Evolutionary conservation across 805 yeast genomes (phyloP), one percentile per base, ranked within the genome.

Genomic region (Isabelozyma rhagii): DNA sequence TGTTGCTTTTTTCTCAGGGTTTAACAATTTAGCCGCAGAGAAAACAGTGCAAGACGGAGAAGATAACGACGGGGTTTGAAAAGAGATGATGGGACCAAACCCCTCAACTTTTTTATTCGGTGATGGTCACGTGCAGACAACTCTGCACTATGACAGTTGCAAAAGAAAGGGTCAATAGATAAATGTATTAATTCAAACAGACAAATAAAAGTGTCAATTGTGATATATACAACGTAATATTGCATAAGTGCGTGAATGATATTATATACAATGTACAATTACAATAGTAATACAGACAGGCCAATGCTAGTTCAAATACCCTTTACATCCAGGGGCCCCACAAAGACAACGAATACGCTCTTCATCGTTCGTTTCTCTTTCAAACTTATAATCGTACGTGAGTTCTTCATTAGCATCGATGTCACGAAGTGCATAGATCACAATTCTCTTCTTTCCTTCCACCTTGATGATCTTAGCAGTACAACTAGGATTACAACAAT

Each of bases 401-500:
- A 94, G 75, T 63, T 94, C 99, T 63, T 87, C 96, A 66, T 90
- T 89, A 5, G 94, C 87, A 4, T 77, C 88, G 51, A 94, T 86
- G 63, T 93, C 97, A 44, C 96, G 73, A 55, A 89, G 72, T 0
- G 99, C 97, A 67, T 93, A 94, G 29, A 94, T 91, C 47, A 92
- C 98, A 72, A 94, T 93, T 66, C 98, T 79, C 69, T 89, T 90
- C 60, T 81, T 85, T 4, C 97, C 97, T 51, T 91, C 97, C 39
- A 91, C 97, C 66, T 90, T 90, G 60, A 92, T 92, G 61, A 94
- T 91, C 63, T 92, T 93, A 1, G 99, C 98, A 0, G 96, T 91
- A 70, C 99, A 94, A 57, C 96, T 91, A 1, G 99, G 99, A 47
- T 87, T 88, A 71, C 99, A 94, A 65, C 97, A 91, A 66, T 94